phyloP scores from a whole-genome alignment of 2,329 filamentous ascomycete species.

The Pestalotiopsis sp. region DNA sequence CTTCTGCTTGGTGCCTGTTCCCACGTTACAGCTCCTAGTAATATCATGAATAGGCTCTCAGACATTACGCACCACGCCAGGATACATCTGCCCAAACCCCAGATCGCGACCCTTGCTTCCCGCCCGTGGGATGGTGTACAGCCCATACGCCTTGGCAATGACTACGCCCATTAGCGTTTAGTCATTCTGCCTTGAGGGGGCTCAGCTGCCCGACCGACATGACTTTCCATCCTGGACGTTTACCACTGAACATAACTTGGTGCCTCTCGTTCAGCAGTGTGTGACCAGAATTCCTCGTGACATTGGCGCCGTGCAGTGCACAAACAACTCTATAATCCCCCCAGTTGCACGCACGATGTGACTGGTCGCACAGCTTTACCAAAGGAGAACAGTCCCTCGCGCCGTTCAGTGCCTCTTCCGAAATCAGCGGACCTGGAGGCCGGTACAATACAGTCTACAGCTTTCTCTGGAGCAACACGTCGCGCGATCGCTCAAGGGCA shows the following conservation, averaged over 20 bases:
- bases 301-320: constrained; percentile 3
- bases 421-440: constrained; percentile 13
- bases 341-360: constrained; percentile 7
- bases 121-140: constrained; percentile 4
- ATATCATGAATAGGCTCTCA: background rate
- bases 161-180: constrained; percentile 12
- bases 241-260: constrained; percentile 1
- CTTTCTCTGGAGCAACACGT: background rate
- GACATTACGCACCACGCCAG: background rate
- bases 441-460: background rate
- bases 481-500: constrained; percentile 1
- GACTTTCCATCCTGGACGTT: constrained; percentile 9
- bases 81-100: background rate
- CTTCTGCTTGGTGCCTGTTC: background rate
- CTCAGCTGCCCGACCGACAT: constrained; percentile 12
- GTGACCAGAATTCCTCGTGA: constrained; percentile 5
- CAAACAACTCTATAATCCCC: background rate
- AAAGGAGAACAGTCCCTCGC: background rate
- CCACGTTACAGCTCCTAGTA: background rate
- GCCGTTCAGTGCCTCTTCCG: background rate
- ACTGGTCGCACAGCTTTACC: constrained; percentile 9
- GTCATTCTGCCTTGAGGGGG: constrained; percentile 10
- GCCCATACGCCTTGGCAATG: background rate
- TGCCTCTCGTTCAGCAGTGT: constrained; percentile 10
- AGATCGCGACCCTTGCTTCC: constrained; percentile 12